phyloP scores from a whole-genome alignment of 2,329 filamentous ascomycete genomes.

The Metarhizium humberi region DNA sequence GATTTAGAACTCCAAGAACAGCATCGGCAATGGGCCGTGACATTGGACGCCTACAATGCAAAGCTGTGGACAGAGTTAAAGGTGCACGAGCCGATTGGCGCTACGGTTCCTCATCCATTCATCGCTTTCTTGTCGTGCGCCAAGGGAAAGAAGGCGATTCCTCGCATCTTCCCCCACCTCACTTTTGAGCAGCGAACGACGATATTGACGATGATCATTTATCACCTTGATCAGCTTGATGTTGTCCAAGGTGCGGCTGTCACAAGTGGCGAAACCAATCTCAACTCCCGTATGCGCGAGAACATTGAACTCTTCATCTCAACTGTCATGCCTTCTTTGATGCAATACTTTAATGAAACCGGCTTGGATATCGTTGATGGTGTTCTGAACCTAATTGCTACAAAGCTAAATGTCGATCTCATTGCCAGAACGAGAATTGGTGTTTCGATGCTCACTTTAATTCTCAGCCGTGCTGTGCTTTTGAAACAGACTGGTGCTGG shows the following conservation, averaged over 20 bases:
- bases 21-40: constrained; percentile 62
- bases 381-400: constrained; percentile 74
- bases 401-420: constrained; percentile 74
- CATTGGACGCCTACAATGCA: constrained; percentile 59
- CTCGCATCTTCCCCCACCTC: constrained; percentile 88
- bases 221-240: constrained; percentile 86
- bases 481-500: constrained; percentile 72
- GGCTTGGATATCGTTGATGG: constrained; percentile 86
- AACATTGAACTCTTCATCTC: constrained; percentile 86
- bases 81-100: constrained; percentile 83
- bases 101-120: constrained; percentile 76
- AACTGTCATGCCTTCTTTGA: constrained; percentile 80
- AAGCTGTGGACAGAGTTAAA: constrained; percentile 81
- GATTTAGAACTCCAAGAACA: constrained; percentile 61
- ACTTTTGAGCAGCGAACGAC: constrained; percentile 89
- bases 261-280: constrained; percentile 57
- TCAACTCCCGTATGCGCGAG: constrained; percentile 73
- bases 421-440: constrained; percentile 83
- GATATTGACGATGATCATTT: constrained; percentile 88
- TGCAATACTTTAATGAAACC: constrained; percentile 85
- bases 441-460: constrained; percentile 82
- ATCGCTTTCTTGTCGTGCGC: constrained; percentile 90
- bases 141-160: constrained; percentile 94
- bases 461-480: constrained; percentile 87
- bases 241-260: constrained; percentile 78